These are phyloP conservation scores for Heliamphora exappendiculata DNA, from an alignment of 148 eudicot species.

Conservation along the genomic window DNA sequence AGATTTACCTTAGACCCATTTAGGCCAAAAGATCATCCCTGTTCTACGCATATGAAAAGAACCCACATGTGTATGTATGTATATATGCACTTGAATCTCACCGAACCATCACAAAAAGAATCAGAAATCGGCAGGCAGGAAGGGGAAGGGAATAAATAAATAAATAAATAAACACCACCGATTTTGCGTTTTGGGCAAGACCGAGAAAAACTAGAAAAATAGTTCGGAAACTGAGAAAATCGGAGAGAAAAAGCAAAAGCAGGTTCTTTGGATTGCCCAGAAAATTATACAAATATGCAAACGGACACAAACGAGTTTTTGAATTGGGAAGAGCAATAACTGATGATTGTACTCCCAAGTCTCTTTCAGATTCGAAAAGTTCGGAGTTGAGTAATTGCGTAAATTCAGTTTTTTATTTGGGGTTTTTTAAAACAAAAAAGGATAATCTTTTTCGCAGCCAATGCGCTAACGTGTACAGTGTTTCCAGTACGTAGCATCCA, in stretches of 20 bases:
- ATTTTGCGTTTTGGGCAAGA: background rate
- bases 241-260: background rate
- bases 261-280: background rate
- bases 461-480: too few species aligned
- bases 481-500: too few species aligned
- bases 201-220: background rate
- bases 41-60: background rate
- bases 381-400: background rate
- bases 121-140: background rate
- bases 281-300: background rate
- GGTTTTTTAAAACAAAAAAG: too few species aligned
- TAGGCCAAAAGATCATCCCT: background rate
- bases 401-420: too few species aligned
- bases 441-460: too few species aligned
- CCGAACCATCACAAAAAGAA: background rate
- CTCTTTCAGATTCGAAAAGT: background rate
- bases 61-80: background rate
- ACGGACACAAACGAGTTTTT: background rate
- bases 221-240: background rate
- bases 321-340: background rate
- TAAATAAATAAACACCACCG: background rate
- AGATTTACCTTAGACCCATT: background rate
- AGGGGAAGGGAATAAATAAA: too few species aligned
- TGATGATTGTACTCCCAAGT: background rate
- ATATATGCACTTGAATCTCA: background rate